A percentile compares a stretch with the other conserved stretches of the same genome.
These are phyloP conservation scores for Cytospora mali DNA, from an alignment of 2,329 filamentous ascomycete genomes.

Conservation along the genomic window DNA sequence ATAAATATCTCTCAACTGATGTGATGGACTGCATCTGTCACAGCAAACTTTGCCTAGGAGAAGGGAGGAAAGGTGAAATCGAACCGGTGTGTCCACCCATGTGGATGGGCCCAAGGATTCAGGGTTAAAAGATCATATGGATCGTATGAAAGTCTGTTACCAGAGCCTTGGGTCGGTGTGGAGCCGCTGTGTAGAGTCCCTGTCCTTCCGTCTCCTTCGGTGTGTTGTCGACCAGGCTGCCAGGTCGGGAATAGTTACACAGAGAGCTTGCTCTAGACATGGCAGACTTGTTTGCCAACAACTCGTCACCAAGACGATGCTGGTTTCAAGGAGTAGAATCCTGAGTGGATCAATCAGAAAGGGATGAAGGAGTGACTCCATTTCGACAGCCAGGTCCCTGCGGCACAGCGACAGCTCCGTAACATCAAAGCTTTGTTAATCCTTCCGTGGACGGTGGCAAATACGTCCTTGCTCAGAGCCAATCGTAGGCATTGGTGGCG, in stretches of 20 bases:
- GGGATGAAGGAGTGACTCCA: background rate
- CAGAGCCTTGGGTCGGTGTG: background rate
- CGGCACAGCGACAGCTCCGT: background rate
- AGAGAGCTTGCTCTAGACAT: background rate
- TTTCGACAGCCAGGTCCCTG: background rate
- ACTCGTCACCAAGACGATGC: background rate
- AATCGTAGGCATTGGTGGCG: background rate
- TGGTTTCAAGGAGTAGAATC: background rate
- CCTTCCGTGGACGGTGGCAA: background rate
- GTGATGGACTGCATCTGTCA: background rate
- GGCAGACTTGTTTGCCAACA: background rate
- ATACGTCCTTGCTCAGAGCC: background rate
- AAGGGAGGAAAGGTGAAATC: background rate
- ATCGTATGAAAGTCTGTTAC: background rate
- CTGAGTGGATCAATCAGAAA: background rate
- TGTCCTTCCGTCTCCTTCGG: background rate
- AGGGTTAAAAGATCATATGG: background rate
- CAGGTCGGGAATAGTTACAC: background rate
- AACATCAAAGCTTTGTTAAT: background rate
- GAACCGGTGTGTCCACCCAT: background rate
- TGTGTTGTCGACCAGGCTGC: background rate
- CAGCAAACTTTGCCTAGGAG: background rate
- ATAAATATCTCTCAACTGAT: slow-evolving; percentile 3
- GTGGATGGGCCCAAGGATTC: background rate
- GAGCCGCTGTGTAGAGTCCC: background rate